These are phyloP conservation scores for Macrophomina pseudophaseolina DNA, from an alignment of 2,329 filamentous ascomycete genomes.

Conservation along the genomic window DNA sequence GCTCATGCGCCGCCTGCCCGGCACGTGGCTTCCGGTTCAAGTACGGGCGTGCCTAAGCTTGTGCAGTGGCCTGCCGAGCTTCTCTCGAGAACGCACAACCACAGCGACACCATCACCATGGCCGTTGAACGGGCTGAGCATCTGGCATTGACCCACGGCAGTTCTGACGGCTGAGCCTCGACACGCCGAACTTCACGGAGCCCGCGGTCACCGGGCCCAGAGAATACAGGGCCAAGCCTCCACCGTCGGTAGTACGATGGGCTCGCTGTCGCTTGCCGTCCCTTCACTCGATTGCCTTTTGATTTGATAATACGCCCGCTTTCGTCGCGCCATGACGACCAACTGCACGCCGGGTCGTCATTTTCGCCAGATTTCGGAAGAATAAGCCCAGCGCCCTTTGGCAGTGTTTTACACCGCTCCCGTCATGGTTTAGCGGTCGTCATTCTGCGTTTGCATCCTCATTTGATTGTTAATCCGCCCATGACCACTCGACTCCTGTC, in stretches of 20 bases:
- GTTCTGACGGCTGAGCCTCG: background rate
- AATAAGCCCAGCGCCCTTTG: background rate
- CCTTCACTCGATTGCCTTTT: background rate
- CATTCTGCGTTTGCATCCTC: slow-evolving; percentile 3
- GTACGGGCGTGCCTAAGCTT: too few relatives aligned
- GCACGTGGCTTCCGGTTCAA: too few relatives aligned
- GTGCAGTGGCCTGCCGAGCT: background rate
- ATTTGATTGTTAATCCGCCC: slow-evolving; percentile 13
- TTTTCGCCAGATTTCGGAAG: background rate
- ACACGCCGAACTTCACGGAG: background rate
- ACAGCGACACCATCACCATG: background rate
- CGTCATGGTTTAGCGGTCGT: slow-evolving; percentile 14
- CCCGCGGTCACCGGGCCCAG: background rate
- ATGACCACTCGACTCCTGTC: background rate
- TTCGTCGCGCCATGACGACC: slow-evolving; percentile 18
- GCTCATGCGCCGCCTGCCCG: too few relatives aligned
- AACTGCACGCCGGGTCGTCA: slow-evolving; percentile 15
- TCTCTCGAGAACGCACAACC: background rate
- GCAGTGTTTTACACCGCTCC: slow-evolving; percentile 2
- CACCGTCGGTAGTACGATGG: background rate
- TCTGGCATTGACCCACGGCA: background rate
- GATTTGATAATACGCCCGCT: background rate
- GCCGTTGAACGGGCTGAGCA: background rate
- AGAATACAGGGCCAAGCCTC: background rate
- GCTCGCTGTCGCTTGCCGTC: slow-evolving; percentile 18